phyloP scores from a whole-genome alignment of 2,329 filamentous ascomycete species.

The Cadophora malorum region DNA sequence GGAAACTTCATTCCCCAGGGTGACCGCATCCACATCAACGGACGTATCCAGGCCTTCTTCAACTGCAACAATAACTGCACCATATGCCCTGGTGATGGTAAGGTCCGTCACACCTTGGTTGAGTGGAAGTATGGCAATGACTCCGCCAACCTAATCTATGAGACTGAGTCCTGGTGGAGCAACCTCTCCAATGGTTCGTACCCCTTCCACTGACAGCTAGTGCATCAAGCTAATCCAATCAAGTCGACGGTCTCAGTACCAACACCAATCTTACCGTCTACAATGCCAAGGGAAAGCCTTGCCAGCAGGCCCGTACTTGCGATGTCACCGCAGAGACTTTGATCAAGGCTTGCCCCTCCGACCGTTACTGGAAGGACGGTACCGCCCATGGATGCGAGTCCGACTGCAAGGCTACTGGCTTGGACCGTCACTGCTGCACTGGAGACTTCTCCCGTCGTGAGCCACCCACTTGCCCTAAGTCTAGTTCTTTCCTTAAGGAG shows the following conservation, averaged over 20 bases:
- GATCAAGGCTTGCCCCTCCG: constrained; percentile 3
- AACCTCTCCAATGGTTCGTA: neutral
- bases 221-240: neutral
- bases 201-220: neutral
- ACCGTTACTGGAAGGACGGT: neutral
- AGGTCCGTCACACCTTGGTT: constrained; percentile 9
- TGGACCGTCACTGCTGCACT: constrained; percentile 17
- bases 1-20: too few species aligned
- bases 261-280: constrained; percentile 17
- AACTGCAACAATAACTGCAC: too few species aligned
- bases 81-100: neutral
- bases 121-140: constrained; percentile 11
- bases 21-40: too few species aligned
- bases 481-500: constrained; percentile 17
- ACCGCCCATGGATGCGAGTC: constrained; percentile 15
- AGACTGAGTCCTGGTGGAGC: constrained; percentile 9
- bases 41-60: too few species aligned
- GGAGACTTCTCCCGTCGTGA: constrained; percentile 2
- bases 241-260: constrained; percentile 12
- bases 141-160: neutral
- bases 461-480: constrained; percentile 5
- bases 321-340: neutral
- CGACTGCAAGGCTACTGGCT: constrained; percentile 18
- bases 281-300: neutral
- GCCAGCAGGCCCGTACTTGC: neutral